Evolutionary conservation across 2,329 filamentous ascomycete species (phyloP).

Genomic region (Colletotrichum falcatum): DNA sequence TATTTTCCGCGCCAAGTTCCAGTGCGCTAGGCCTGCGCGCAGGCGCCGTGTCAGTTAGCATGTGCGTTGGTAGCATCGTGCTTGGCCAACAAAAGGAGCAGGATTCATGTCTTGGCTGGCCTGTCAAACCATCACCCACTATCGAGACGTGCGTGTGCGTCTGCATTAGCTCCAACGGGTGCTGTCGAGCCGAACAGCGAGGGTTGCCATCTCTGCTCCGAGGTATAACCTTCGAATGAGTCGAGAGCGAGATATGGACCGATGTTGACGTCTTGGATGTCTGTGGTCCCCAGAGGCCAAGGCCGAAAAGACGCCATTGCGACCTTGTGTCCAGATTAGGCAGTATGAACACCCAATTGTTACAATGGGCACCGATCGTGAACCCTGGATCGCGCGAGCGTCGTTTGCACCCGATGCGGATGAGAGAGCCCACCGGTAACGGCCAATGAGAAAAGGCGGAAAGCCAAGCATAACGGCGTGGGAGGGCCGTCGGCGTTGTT

Average conservation of each 20-base stretch:
- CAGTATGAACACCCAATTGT: background rate
- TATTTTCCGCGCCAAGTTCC: background rate
- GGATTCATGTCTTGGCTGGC: conserved; percentile 5
- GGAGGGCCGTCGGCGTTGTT: conserved; percentile 1
- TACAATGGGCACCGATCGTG: background rate
- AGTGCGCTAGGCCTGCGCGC: conserved; percentile 1
- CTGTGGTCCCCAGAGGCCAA: background rate
- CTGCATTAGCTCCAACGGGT: conserved; percentile 26
- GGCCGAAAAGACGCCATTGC: background rate
- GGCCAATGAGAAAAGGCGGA: conserved; percentile 15
- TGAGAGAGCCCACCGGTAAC: background rate
- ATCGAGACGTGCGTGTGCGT: conserved; percentile 28
- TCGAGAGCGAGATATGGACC: conserved; percentile 11
- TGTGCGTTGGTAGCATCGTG: conserved; percentile 3
- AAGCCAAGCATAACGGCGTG: conserved; percentile 20
- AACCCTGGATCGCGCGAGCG: conserved; percentile 4
- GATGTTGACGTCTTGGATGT: conserved; percentile 16
- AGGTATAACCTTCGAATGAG: background rate
- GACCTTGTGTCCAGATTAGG: background rate
- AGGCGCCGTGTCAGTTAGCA: background rate
- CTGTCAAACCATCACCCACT: conserved; percentile 5
- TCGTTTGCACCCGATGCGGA: background rate
- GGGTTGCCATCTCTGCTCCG: background rate
- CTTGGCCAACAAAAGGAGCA: background rate
- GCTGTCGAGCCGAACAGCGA: conserved; percentile 6